phyloP scores from a whole-genome alignment of 495 filamentous ascomycete species.

The Aspergillus kassunensis region DNA sequence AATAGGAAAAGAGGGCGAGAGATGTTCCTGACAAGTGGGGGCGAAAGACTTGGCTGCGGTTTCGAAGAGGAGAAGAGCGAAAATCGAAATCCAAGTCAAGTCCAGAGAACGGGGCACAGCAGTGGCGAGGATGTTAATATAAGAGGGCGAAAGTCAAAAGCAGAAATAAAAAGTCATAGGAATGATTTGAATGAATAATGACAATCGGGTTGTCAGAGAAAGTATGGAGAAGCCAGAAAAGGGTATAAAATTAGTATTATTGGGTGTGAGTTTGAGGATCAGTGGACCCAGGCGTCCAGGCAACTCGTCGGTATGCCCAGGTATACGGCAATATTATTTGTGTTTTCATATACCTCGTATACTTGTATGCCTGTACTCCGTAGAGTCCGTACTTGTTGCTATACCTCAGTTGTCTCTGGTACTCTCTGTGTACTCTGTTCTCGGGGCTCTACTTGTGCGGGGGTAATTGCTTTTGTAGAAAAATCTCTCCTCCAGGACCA shows the following conservation, averaged over 20 bases:
- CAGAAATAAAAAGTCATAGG: conserved; percentile 3
- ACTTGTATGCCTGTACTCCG: no score
- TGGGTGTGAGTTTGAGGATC: conserved; percentile 13
- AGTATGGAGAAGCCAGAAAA: neutral
- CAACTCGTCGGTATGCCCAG: no score
- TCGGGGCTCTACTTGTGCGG: no score
- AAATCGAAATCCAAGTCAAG: neutral
- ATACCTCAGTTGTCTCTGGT: no score
- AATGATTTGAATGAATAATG: conserved; percentile 13
- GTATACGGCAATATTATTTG: no score
- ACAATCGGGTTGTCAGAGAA: conserved; percentile 4
- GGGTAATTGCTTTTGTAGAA: conserved; percentile 12
- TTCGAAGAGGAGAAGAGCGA: conserved; percentile 1
- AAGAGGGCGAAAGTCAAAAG: neutral
- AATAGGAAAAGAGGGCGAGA: neutral
- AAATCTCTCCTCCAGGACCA: neutral
- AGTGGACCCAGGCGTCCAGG: conserved; percentile 17
- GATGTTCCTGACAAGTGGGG: conserved; percentile 14
- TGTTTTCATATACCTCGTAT: conserved; percentile 5
- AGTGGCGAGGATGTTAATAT: neutral
- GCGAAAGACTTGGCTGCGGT: conserved; percentile 14
- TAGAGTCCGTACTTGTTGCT: no score
- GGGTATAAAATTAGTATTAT: neutral
- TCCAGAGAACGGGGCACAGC: neutral
- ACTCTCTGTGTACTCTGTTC: no score